Evolutionary conservation across 202 grass and related monocot species (phyloP), one percentile per base, ranked within the genome.

Genomic region (Saccharum hybrid): DNA sequence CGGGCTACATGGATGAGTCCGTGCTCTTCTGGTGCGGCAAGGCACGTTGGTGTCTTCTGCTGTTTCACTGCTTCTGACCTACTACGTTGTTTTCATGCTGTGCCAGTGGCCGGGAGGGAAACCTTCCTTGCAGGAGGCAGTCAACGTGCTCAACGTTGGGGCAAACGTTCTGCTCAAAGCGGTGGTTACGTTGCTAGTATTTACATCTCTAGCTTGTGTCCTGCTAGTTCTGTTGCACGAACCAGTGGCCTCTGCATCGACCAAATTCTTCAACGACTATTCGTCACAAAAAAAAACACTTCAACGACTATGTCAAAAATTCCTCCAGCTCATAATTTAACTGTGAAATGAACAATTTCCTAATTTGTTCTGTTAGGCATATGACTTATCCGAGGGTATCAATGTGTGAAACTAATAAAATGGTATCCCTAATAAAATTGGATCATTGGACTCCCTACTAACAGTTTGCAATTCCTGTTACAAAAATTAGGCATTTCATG

Each of bases 31-130:
- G 19, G 12, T 49, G 48, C n/a, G 7, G 63, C 11, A 68, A 6
- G 37, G 52, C 19, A 2, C n/a, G n/a, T 15, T 66, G 68, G 68
- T 79, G 42, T 72, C 76, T 16, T 73, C 59, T 61, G 61, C 38
- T 14, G 49, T 86, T 26, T 86, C 77, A 0, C 38, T 46, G 10
- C 48, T 81, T 68, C 84, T 86, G 1, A 5, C 57, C 1, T 68
- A 10, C 39, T 86, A 81, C 10, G 1, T 39, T 21, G 62, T 62
- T 56, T 38, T 68, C 38, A 48, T 86, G 77, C 14, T 86, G 7
- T 3, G 36, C 34, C 71, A 81, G 2, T 86, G 71, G 84, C 84
- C 49, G 0, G 63, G 48, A 33, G 51, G 54, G 10, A 19, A 21
- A 9, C 37, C 7, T 1, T n/a, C 1, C 28, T 30, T 28, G 1